Base-by-base conservation (phyloP, 2,329 filamentous ascomycete genomes). In the Ploettnerulaceae sp. region DNA sequence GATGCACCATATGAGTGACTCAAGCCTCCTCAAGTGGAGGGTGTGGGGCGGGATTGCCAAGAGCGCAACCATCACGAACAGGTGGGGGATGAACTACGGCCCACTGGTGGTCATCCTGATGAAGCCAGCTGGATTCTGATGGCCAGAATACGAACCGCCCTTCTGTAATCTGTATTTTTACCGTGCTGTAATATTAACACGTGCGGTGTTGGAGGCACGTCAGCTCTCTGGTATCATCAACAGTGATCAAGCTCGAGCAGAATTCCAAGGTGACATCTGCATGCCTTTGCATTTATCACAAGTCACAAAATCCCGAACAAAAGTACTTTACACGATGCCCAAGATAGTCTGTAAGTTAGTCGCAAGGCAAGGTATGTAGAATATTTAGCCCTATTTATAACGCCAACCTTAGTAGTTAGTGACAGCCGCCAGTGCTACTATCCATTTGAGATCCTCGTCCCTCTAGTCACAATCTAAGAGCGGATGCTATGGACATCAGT, bases 381-480 rank as follows among this genome's bases (percentile, higher is more conserved):
- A 37, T 7, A 26, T 11, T 25, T 42, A 11, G 24, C 5, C 28
- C 18, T 42, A 24, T 34, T 33, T 17, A 42, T 33, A 42, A 33
- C 20, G 39, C 39, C 29, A 42, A 12, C 39, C 29, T 42, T n/a
- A n/a, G 29, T 42, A n/a, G 12, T 18, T 42, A 42, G 29, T 42
- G 18, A 42, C 18, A 14, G 29, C 29, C 28, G 39, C 18, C 11
- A 42, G 18, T 42, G 29, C 39, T n/a, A 42, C 18, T 42, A 42
- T 33, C 18, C 18, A 42, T 42, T 34, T 42, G n/a, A 41, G 26
- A 34, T 26, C 29, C 29, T 25, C 18, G 4, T 42, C 20, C 11
- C 18, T 42, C 18, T n/a, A 42, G 5, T 42, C 18, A 34, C 20
- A 42, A 42, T 42, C 12, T 42, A 45, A 29, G 18, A 45, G 41